Evolutionary conservation across 306 rosid genomes (phyloP).

Genomic region (Purshia tridentata): DNA sequence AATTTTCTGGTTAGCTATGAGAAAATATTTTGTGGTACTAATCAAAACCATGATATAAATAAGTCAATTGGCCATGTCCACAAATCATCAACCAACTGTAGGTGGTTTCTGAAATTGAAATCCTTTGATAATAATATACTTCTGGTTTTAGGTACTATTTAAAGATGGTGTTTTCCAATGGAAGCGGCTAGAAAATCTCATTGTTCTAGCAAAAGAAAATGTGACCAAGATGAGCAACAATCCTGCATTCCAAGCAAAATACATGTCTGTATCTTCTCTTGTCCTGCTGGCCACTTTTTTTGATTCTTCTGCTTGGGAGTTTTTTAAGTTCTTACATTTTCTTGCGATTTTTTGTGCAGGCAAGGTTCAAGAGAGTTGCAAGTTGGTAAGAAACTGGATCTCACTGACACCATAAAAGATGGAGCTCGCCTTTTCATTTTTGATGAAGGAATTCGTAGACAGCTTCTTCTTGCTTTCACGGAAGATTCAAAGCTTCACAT

Average conservation of each 20-base stretch:
- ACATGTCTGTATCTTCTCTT: conserved; percentile 47
- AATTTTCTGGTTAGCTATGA: background rate
- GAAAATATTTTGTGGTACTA: background rate
- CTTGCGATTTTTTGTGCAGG: conserved; percentile 37
- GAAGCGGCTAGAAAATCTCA: conserved; percentile 98
- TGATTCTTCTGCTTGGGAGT: conserved; percentile 24
- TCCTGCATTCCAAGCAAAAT: conserved; percentile 76
- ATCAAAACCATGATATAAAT: background rate
- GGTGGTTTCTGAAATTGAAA: background rate
- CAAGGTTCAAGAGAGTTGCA: conserved; percentile 48
- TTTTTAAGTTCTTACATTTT: conserved; percentile 24
- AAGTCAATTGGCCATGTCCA: background rate
- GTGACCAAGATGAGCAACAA: conserved; percentile 94
- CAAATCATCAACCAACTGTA: background rate
- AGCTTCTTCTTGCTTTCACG: conserved; percentile 93
- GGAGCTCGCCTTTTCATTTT: conserved; percentile 91
- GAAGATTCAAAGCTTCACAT: conserved; percentile 97
- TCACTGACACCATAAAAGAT: conserved; percentile 92
- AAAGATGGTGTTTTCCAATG: conserved; percentile 95
- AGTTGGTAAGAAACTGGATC: conserved; percentile 71
- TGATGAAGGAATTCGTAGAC: conserved; percentile 85
- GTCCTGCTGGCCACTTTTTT: conserved; percentile 19
- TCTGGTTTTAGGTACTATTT: conserved; percentile 68
- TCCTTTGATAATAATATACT: conserved; percentile 17
- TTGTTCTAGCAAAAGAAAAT: conserved; percentile 91